Base-by-base conservation (phyloP, 257 asterid genomes). In the Knoxia roxburghii region DNA sequence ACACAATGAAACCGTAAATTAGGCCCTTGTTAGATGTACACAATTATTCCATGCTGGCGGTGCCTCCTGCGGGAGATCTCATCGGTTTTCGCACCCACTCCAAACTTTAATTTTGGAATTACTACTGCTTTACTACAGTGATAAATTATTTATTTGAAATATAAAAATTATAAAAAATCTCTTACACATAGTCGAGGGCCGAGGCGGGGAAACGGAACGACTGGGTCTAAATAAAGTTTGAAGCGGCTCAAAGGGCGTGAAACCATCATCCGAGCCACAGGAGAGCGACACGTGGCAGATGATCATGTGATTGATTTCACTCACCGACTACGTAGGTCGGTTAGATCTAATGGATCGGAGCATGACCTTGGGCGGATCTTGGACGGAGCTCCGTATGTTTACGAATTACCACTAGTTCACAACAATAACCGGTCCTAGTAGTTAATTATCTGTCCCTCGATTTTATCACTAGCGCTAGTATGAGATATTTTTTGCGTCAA, bases 51-150 rank as follows among this genome's bases (percentile, higher is more conserved):
- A 68, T 43, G 69, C 70, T 40, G 66, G 66, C 65, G 76, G 74
- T 66, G 79, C 73, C 46, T 57, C 54, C 49, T 11, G 76, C 62
- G 11, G 9, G 64, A 73, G 73, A 73, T 73, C 78, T 60, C 71
- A 66, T 78, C 55, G 76, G 14, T 30, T 32, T 73, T 63, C 70
- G 68, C 50, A 55, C 62, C 73, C 51, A 14, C 57, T 30, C 24
- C 57, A 18, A 1, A 73, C 41, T 37, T 56, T 30, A 7, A 6
- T 14, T 45, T 24, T 35, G n/a, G n/a, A n/a, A n/a, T n/a, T n/a
- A n/a, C n/a, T n/a, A n/a, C n/a, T n/a, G n/a, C n/a, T n/a, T n/a
- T n/a, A n/a, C n/a, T n/a, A n/a, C n/a, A n/a, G n/a, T n/a, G n/a
- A n/a, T n/a, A n/a, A n/a, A n/a, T n/a, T n/a, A n/a, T n/a, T n/a